phyloP scores from a whole-genome alignment of 768 basidiomycete species.

The Cubamyces sp. region DNA sequence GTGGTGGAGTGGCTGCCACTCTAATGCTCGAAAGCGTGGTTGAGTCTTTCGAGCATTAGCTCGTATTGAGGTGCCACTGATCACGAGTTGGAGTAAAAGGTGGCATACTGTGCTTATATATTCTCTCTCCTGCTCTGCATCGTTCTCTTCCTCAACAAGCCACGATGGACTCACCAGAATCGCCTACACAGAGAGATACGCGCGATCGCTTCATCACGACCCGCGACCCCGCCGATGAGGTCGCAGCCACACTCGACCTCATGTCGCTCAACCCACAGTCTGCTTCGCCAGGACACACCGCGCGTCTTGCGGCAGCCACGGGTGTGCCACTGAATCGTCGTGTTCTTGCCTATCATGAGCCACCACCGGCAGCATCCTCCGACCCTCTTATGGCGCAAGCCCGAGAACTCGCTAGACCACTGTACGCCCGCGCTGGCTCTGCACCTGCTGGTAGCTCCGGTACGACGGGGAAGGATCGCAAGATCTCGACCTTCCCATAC shows the following conservation, averaged over 20 bases:
- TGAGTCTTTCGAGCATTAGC: too few relatives aligned
- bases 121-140: background rate
- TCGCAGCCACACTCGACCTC: constrained; percentile 68
- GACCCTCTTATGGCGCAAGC: constrained; percentile 77
- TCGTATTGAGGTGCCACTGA: too few relatives aligned
- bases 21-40: too few relatives aligned
- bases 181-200: constrained; percentile 48
- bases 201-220: constrained; percentile 78
- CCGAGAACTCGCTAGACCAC: constrained; percentile 75
- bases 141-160: background rate
- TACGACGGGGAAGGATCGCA: constrained; percentile 66
- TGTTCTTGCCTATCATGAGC: constrained; percentile 87
- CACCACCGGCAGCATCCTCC: constrained; percentile 77
- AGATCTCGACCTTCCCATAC: constrained; percentile 85
- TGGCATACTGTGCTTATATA: background rate
- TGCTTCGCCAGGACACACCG: constrained; percentile 76
- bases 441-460: constrained; percentile 67
- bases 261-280: constrained; percentile 60
- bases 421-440: constrained; percentile 70
- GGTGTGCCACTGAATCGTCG: constrained; percentile 80
- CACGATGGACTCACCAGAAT: constrained; percentile 19
- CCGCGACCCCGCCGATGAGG: constrained; percentile 52
- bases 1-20: too few relatives aligned
- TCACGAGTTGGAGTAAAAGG: too few relatives aligned
- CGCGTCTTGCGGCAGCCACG: constrained; percentile 73